Base-by-base conservation (phyloP, 441 rosid species). In the Mallotus repandus region DNA sequence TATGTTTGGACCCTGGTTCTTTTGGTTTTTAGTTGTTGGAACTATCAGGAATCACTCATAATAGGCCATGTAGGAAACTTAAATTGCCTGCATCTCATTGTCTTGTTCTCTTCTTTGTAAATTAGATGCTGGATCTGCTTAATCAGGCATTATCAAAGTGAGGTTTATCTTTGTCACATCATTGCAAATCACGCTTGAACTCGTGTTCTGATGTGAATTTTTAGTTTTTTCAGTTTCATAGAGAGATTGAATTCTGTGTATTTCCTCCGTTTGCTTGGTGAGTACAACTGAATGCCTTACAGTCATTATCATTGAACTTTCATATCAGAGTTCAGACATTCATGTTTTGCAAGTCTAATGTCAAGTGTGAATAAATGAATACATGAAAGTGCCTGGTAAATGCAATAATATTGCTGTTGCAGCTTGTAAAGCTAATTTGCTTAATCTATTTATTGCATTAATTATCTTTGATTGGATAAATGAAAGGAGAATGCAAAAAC, bases 31-130 rank as follows among this genome's bases (percentile, higher is more conserved):
- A 4, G 19, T 25, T 4, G 14, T 12, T 38, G 53, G 41, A 72
- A 0, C 50, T 15, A 46, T 60, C 19, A 25, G 66, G 56, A 50
- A 35, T 61, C 52, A 14, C 15, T 6, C 59, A 12, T 71, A 14
- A 14, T 62, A 32, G 50, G 22, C 9, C 32, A 50, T 48, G 2
- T 16, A 12, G 16, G 3, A 57, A 70, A 16, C 12, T 18, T 32
- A 11, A 49, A 50, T 62, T 35, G 15, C 68, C 66, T n/a, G 21
- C 50, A 61, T 70, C 74, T 70, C 46, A 25, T 59, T 49, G 43
- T 69, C 63, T 56, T 56, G 14, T 32, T 32, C 45, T 32, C 25
- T 25, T 61, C 19, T 49, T 50, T 25, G 29, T 38, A 49, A 46
- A 11, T 29, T 48, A 48, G 69, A 6, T 49, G 43, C 43, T 25